Percentiles rank a stretch among this genome's conserved stretches.
phyloP scores from a whole-genome alignment of 2,329 filamentous ascomycete genomes.

The Verticillium nonalfalfae region DNA sequence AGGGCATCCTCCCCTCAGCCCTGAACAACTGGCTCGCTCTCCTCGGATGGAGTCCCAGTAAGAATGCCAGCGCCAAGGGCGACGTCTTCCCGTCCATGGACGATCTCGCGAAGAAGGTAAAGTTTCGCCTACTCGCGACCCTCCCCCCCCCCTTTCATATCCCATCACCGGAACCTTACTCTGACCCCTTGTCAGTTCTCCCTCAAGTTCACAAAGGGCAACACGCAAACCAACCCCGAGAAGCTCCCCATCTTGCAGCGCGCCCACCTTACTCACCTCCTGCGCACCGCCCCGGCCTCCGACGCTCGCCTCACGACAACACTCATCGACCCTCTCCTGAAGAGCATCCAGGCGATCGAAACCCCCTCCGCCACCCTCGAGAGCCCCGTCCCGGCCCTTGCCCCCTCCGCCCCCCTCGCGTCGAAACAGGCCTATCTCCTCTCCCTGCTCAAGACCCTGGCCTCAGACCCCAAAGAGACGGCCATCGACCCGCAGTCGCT shows the following conservation, averaged over 20 bases:
- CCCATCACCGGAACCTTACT: background rate
- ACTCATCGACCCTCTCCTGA: conserved; percentile 10
- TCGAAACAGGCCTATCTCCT: conserved; percentile 4
- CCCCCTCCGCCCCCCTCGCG: background rate
- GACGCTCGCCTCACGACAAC: conserved; percentile 5
- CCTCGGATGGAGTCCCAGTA: conserved; percentile 72
- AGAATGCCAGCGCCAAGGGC: conserved; percentile 32
- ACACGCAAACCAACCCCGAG: conserved; percentile 72
- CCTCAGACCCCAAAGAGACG: conserved; percentile 6
- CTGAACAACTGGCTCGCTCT: conserved; percentile 78
- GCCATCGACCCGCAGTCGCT: conserved; percentile 7
- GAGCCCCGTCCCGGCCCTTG: conserved; percentile 1
- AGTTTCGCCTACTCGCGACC: conserved; percentile 14
- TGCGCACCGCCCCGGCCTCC: conserved; percentile 13
- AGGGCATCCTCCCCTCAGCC: conserved; percentile 39
- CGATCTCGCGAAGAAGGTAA: conserved; percentile 63
- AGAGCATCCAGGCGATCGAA: conserved; percentile 2
- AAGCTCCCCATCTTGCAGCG: conserved; percentile 80
- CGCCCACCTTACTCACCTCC: conserved; percentile 43
- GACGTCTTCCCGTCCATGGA: conserved; percentile 65
- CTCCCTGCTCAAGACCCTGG: conserved; percentile 6
- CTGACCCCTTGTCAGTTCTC: conserved; percentile 50
- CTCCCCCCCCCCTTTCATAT: background rate
- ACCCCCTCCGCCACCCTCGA: background rate
- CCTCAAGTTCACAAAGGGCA: conserved; percentile 84